A percentile compares a stretch with the other conserved stretches of the same genome.
Conservation (phyloP, 306 rosid genomes). For the Hippophae gyantsensis region DNA sequence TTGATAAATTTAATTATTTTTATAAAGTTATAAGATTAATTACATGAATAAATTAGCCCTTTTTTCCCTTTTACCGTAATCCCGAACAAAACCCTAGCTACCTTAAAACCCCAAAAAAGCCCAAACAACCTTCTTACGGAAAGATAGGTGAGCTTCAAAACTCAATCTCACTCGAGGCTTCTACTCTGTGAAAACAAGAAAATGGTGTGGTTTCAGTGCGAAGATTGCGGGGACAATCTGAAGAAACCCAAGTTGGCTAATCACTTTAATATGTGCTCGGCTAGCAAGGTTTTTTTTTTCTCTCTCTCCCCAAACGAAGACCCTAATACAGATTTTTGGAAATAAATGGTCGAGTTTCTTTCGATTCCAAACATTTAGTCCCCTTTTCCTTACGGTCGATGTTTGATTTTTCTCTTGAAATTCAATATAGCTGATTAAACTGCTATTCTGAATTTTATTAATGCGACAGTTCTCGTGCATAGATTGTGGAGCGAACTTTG, state of each 20-base stretch:
- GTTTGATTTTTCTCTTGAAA: background rate
- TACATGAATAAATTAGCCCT: too few species aligned
- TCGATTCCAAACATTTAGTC: background rate
- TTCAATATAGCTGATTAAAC: background rate
- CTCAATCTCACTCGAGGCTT: background rate
- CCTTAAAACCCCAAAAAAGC: too few species aligned
- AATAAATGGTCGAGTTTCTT: too few species aligned
- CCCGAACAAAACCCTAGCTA: too few species aligned
- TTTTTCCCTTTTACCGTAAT: too few species aligned
- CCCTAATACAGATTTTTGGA: constrained; percentile 6
- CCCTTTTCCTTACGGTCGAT: background rate
- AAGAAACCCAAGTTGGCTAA: constrained; percentile 66
- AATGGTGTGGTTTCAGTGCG: constrained; percentile 98
- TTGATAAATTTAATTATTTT: too few species aligned
- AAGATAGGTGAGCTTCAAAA: too few species aligned
- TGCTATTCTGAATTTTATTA: background rate
- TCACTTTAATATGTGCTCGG: constrained; percentile 78
- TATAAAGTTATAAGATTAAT: too few species aligned
- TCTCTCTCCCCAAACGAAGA: background rate
- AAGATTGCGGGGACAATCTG: constrained; percentile 83
- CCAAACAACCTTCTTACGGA: too few species aligned
- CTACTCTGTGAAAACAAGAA: constrained; percentile 2
- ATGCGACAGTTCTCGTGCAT: constrained; percentile 83
- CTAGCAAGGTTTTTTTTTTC: constrained; percentile 39
- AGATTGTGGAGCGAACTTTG: constrained; percentile 75